Evolutionary conservation across 352 stramenopile species (phyloP), one percentile per base, ranked within the genome.

Genomic region (Phytophthora pistaciae): DNA sequence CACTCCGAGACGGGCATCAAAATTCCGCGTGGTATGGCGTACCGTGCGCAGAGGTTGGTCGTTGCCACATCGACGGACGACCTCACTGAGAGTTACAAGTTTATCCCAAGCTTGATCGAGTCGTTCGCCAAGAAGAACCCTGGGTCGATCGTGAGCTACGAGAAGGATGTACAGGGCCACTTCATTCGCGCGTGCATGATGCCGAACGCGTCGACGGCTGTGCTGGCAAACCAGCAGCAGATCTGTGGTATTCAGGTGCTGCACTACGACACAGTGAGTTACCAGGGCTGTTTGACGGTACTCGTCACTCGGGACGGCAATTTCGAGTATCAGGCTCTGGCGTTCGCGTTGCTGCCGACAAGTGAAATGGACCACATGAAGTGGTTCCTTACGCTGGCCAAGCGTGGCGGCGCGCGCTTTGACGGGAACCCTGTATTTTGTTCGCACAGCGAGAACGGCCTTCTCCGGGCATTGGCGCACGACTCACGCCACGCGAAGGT

Each of bases 21-120:
- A 18, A 91, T 91, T 29, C 84, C 87, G 18, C 82, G 85, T 16
- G 84, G 87, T 21, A 90, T 94, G 75, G 82, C 86, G 10, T 91
- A 89, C 21, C 84, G 85, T n/a, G 88, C 88, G 0, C 80, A 91
- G 53, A 78, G 81, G 6, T 62, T 95, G 9, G 86, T 92, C 3
- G 85, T 91, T n/a, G 77, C 78, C 0, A 82, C 80, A n/a, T 89
- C 88, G 0, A 88, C 83, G 5, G 86, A 94, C 44, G 86, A 95
- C 53, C 69, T 95, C 23, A 85, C 84, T 0, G 86, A 94, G 58
- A 93, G 85, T 70, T 95, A 95, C 77, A 93, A 93, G 69, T 89
- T 93, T 56, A 88, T 95, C 23, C 85, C 88, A 21, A 92, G 83
- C 36, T 59, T 95, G 23, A 70, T 94, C 9, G 80, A 91, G 40